Evolutionary conservation across 75 land plant genomes (phyloP), one percentile per base, ranked within the genome.

Genomic region (Cryptomeria japonica): DNA sequence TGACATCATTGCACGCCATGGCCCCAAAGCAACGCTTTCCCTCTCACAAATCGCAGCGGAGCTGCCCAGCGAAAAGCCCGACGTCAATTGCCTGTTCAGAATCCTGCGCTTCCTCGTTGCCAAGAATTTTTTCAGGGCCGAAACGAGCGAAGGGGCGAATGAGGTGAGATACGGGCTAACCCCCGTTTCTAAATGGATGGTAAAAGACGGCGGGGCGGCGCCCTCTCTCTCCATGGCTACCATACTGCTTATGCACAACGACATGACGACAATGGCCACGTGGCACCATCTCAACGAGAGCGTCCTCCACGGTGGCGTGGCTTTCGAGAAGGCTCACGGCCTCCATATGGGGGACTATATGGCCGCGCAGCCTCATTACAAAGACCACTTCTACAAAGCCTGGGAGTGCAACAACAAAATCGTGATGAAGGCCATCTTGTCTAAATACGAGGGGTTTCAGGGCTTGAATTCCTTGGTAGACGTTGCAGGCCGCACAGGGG

Each of bases 71-170:
- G 79, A 10, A 11, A 15, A 76, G 90, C 91, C 15, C 39, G 58
- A 38, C 89, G 93, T 75, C 38, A 77, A 41, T 56, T 91, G 88
- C 58, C 86, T 94, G 14, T 79, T 39, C 83, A 93, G 93, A 68
- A 80, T 95, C 41, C 87, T 95, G 92, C 88, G 94, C 47, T 89
- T 90, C 72, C 84, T 95, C 5, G 87, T 86, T 9, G 86, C 91
- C 39, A 84, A 87, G 4, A 87, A 89, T 14, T 64, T 90, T 13
- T 51, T 51, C 55, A 51, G 55, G 55, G 55, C 16, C 13, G 55
- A 44, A 5, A 44, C 47, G 47, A 0, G 47, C 47, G 47, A 12
- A 51, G 55, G 15, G 2, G 16, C 2, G 0, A 2, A 1, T 13
- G 55, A 80, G 32, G 53, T 44, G 9, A 75, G 64, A 32, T 94